Conservation (phyloP, 1,284 basidiomycete species). For the Tranzscheliella williamsii region DNA sequence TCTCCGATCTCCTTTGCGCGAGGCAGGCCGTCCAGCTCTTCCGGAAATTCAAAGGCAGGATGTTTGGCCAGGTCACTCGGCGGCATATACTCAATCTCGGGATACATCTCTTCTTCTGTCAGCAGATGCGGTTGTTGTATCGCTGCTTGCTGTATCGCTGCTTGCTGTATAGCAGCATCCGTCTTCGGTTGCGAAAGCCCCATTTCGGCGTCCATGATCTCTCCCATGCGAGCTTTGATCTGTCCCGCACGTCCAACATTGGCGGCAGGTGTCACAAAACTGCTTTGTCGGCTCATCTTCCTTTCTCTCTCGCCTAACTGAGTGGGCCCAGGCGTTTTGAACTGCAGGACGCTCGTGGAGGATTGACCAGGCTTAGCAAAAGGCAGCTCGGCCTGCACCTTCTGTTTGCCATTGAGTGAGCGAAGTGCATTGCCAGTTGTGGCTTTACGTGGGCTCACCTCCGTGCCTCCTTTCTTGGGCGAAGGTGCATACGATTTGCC, state of each 20-base stretch:
- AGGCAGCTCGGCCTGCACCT: constrained; percentile 11
- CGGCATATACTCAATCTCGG: constrained; percentile 52
- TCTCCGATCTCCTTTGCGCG: constrained; percentile 33
- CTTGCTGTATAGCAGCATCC: constrained; percentile 14
- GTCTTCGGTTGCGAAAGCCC: constrained; percentile 23
- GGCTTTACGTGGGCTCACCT: constrained; percentile 29
- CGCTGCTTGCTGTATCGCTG: constrained; percentile 8
- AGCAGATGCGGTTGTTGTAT: constrained; percentile 13
- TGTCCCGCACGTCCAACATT: constrained; percentile 51
- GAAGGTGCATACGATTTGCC: constrained; percentile 3
- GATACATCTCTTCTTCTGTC: constrained; percentile 52
- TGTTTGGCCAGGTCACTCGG: constrained; percentile 23
- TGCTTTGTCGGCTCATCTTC: constrained; percentile 25
- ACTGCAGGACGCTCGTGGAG: constrained; percentile 7
- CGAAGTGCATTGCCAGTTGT: constrained; percentile 16
- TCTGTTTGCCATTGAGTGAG: constrained; percentile 33
- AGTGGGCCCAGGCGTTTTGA: constrained; percentile 28
- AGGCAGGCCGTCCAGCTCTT: constrained; percentile 42
- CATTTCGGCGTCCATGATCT: constrained; percentile 43
- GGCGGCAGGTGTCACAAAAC: constrained; percentile 50
- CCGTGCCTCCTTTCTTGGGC: constrained; percentile 13
- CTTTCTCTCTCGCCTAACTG: constrained; percentile 8
- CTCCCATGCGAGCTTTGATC: constrained; percentile 51
- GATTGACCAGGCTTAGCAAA: constrained; percentile 19
- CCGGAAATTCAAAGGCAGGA: constrained; percentile 39